Conservation (phyloP, 2,329 filamentous ascomycete species). For the Cercospora sojina region DNA sequence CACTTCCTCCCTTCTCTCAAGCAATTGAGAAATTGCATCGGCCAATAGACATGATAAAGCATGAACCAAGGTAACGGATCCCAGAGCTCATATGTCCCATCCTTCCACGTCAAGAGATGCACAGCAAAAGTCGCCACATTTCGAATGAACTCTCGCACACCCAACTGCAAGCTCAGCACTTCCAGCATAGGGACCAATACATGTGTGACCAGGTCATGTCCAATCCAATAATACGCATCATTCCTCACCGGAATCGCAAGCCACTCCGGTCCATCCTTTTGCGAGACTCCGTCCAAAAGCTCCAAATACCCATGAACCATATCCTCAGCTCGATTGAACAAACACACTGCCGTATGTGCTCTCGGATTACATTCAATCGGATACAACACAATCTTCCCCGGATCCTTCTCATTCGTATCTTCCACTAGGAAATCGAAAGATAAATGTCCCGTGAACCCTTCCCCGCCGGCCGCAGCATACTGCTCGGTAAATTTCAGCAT, state of each 20-base stretch:
- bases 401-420: conserved; percentile 30
- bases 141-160: conserved; percentile 30
- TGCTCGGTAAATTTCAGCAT: conserved; percentile 65
- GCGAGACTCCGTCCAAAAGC: conserved; percentile 37
- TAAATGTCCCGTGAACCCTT: conserved; percentile 65
- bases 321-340: conserved; percentile 53
- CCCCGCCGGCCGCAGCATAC: conserved; percentile 54
- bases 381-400: conserved; percentile 48
- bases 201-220: conserved; percentile 60
- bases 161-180: conserved; percentile 37
- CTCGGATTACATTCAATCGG: conserved; percentile 72
- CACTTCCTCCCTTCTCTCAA: conserved; percentile 53
- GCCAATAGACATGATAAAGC: conserved; percentile 57
- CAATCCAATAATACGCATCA: conserved; percentile 61
- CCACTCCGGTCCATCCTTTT: conserved; percentile 26
- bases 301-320: conserved; percentile 56
- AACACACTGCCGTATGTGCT: conserved; percentile 64
- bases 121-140: conserved; percentile 38
- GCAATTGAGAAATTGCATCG: conserved; percentile 50
- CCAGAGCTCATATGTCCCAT: conserved; percentile 51
- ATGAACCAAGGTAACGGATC: conserved; percentile 54
- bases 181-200: conserved; percentile 51
- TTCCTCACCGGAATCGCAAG: conserved; percentile 27
- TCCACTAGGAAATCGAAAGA: conserved; percentile 70
- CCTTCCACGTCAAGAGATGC: conserved; percentile 50